Conservation (phyloP, 2,329 filamentous ascomycete species). For the Leptographium procerum region DNA sequence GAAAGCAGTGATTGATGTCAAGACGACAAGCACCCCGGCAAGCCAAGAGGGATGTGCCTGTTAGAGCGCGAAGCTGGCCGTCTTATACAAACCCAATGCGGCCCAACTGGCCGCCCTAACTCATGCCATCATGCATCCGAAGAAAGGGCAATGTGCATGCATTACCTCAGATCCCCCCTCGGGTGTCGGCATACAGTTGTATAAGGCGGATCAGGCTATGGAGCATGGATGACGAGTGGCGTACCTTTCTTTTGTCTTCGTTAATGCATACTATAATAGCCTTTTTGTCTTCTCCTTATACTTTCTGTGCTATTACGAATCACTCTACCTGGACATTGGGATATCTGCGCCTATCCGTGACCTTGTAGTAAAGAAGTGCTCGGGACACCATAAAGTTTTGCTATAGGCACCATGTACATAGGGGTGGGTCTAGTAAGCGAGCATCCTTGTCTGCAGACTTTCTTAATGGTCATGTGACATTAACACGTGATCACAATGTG, state of each 20-base stretch:
- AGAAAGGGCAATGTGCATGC: background rate
- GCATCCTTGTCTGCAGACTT: too few relatives aligned
- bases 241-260: background rate
- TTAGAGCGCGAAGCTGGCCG: slow-evolving; percentile 22
- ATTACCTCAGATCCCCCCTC: background rate
- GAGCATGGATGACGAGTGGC: slow-evolving; percentile 1
- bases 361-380: too few relatives aligned
- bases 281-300: background rate
- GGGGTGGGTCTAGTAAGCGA: too few relatives aligned
- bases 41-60: slow-evolving; percentile 66
- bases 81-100: background rate
- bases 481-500: too few relatives aligned
- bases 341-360: too few relatives aligned
- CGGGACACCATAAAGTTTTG: too few relatives aligned
- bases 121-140: background rate
- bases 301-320: background rate
- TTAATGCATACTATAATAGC: background rate
- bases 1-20: slow-evolving; percentile 75
- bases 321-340: background rate
- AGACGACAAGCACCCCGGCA: slow-evolving; percentile 61
- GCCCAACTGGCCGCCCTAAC: background rate
- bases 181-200: slow-evolving; percentile 8
- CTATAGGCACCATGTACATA: too few relatives aligned
- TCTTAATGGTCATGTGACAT: too few relatives aligned
- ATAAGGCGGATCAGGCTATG: slow-evolving; percentile 7